These are phyloP conservation scores for Kregervanrija fluxuum DNA, from an alignment of 805 yeast genomes.

Conservation along the genomic window DNA sequence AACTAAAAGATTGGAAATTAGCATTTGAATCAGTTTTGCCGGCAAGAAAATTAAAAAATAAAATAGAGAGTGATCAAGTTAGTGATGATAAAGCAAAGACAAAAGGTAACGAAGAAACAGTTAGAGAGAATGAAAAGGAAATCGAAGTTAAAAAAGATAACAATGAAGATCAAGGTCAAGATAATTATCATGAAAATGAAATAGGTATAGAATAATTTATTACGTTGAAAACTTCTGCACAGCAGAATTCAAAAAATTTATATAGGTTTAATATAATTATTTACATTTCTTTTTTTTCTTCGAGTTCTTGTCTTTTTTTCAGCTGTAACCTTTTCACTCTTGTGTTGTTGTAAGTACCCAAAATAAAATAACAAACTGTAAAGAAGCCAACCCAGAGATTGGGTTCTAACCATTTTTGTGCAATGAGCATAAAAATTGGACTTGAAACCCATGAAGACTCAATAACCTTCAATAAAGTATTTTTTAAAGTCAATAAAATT, in stretches of 20 bases:
- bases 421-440: slow-evolving; percentile 42
- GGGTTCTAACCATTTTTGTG: slow-evolving; percentile 50
- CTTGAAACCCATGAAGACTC: slow-evolving; percentile 50
- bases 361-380: slow-evolving; percentile 46
- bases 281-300: neutral
- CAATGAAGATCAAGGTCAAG: neutral
- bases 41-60: slow-evolving; percentile 49
- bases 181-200: neutral
- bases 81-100: neutral
- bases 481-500: slow-evolving; percentile 30
- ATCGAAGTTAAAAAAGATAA: neutral
- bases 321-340: slow-evolving; percentile 31
- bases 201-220: neutral
- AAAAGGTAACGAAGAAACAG: neutral
- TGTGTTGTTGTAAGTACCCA: slow-evolving; percentile 58
- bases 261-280: neutral
- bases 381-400: slow-evolving; percentile 62
- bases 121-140: neutral
- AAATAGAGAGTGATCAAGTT: slow-evolving; percentile 12
- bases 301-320: slow-evolving; percentile 5
- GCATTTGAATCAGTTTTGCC: slow-evolving; percentile 90
- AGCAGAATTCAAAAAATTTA: neutral
- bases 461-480: slow-evolving; percentile 39
- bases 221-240: neutral
- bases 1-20: slow-evolving; percentile 69